Conservation (phyloP, 2,329 filamentous ascomycete genomes). For the Ceratocystis variospora region DNA sequence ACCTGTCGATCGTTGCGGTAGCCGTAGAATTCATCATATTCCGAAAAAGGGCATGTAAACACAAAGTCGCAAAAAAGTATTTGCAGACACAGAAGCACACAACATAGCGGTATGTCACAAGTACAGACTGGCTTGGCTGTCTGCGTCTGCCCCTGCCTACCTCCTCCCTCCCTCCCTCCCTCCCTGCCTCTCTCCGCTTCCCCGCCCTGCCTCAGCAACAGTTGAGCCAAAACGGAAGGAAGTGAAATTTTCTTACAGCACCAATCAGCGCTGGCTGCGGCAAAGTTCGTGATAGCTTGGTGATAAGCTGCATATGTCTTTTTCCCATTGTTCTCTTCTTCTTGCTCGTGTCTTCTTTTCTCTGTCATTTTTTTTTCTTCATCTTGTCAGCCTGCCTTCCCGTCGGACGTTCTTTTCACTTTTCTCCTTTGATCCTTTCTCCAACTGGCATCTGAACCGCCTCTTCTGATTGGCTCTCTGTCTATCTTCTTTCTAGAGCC, state of each 20-base stretch:
- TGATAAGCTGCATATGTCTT: not conserved
- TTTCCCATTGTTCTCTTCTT: not conserved
- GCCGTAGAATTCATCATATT: too few species aligned
- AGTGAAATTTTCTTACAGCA: not conserved
- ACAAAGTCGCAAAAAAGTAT: too few species aligned
- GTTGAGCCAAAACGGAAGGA: not conserved
- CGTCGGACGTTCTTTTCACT: not conserved
- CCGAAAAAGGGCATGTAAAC: too few species aligned
- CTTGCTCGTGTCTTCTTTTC: not conserved
- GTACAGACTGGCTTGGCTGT: too few species aligned
- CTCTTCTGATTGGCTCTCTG: not conserved
- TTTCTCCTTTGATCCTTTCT: not conserved
- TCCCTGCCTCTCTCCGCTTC: too few species aligned
- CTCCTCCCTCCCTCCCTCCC: too few species aligned
- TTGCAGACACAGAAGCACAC: too few species aligned
- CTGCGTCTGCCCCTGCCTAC: too few species aligned
- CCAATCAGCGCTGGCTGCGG: not conserved
- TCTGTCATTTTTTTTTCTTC: too few species aligned
- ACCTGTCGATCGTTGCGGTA: too few species aligned
- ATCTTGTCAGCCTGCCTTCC: too few species aligned
- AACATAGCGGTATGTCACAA: too few species aligned
- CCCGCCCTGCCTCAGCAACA: not conserved
- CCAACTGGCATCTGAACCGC: not conserved
- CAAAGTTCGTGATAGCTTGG: not conserved
- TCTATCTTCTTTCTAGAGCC: not conserved